phyloP scores from a whole-genome alignment of 176 grass and related monocot species.

The Rhynchospora breviuscula region DNA sequence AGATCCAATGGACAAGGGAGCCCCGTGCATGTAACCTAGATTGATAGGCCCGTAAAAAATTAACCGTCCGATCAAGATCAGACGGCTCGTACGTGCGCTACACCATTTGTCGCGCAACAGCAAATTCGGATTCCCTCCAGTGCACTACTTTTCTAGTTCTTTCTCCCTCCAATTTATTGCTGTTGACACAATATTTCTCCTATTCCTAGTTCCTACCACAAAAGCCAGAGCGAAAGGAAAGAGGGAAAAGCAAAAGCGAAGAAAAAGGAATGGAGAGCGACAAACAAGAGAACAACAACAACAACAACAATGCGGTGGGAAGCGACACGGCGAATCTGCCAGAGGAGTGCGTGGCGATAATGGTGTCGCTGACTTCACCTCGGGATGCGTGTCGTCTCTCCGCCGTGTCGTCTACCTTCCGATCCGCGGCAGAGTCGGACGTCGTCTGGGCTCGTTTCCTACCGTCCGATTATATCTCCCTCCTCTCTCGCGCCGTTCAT shows the following conservation, averaged over 20 bases:
- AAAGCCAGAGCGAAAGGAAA: neutral
- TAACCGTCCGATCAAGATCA: too few relatives aligned
- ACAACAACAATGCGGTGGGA: neutral
- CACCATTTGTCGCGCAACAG: too few relatives aligned
- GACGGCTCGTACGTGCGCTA: too few relatives aligned
- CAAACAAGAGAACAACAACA: neutral
- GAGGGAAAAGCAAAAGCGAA: neutral
- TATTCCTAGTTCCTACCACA: too few relatives aligned
- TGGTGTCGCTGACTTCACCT: conserved; percentile 36
- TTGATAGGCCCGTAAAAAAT: too few relatives aligned
- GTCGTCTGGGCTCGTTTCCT: conserved; percentile 53
- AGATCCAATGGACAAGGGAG: too few relatives aligned
- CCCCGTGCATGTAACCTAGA: too few relatives aligned
- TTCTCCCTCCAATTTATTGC: too few relatives aligned
- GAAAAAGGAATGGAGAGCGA: neutral
- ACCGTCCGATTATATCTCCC: conserved; percentile 20
- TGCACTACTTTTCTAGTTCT: too few relatives aligned
- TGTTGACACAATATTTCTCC: too few relatives aligned
- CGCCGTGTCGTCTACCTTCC: conserved; percentile 41
- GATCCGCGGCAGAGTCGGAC: conserved; percentile 49
- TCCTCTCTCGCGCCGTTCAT: conserved; percentile 31
- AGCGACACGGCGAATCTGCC: conserved; percentile 34
- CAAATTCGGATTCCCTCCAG: too few relatives aligned
- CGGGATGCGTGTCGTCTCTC: conserved; percentile 42
- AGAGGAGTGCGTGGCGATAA: conserved; percentile 46